These are phyloP conservation scores for Mallotus repandus DNA, from an alignment of 441 rosid genomes.

Conservation along the genomic window DNA sequence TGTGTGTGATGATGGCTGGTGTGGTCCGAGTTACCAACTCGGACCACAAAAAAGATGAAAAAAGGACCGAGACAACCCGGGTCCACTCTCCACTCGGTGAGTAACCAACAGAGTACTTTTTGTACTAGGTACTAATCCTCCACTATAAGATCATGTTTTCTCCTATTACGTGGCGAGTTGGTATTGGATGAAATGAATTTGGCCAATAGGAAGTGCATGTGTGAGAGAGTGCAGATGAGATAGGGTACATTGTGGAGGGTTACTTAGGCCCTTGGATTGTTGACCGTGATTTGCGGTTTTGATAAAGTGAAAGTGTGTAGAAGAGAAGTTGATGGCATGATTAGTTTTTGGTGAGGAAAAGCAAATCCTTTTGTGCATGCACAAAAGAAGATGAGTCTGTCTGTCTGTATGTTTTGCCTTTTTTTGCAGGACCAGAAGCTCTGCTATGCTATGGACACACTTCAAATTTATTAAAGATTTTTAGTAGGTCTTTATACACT, in stretches of 20 bases:
- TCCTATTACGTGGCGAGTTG: neutral
- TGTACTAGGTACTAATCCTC: too few relatives aligned
- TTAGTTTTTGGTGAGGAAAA: constrained; percentile 13
- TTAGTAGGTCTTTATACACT: too few relatives aligned
- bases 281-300: constrained; percentile 27
- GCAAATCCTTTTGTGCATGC: neutral
- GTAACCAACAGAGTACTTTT: neutral
- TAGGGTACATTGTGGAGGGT: neutral
- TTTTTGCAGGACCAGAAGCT: neutral
- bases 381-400: constrained; percentile 3
- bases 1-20: constrained; percentile 41
- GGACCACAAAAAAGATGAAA: constrained; percentile 12
- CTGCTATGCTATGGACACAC: neutral
- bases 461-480: neutral
- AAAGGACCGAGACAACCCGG: constrained; percentile 6
- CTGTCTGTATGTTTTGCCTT: neutral
- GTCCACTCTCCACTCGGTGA: constrained; percentile 22
- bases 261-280: neutral
- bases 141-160: too few relatives aligned
- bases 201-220: neutral
- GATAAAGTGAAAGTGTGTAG: neutral
- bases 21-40: constrained; percentile 29
- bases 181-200: neutral
- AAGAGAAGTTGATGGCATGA: constrained; percentile 20
- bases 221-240: constrained; percentile 2